Base-by-base conservation (phyloP, 306 rosid species). In the Pterocarpus macrocarpus region DNA sequence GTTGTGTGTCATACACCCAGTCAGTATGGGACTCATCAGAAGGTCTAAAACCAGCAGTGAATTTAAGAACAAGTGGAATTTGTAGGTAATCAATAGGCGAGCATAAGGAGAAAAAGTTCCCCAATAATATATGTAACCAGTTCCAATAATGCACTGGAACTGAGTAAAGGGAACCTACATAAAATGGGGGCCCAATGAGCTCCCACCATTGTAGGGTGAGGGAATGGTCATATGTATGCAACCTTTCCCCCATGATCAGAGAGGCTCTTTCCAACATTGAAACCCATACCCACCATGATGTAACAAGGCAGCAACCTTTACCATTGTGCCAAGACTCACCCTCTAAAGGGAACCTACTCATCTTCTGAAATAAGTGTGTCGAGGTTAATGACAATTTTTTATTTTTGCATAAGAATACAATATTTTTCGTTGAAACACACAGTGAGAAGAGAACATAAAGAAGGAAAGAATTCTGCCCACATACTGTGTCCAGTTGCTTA, bases 401-500 rank as follows among this genome's bases (percentile, higher is more conserved):
- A 17, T 8, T 41, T 56, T 58, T 65, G 11, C 55, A 61, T 16
- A 22, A 5, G 5, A 36, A 11, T 4, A 50, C 4, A 69, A 41
- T 58, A 43, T 14, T 41, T 70, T 62, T 81, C 80, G 53, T 8
- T 79, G 4, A 59, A 81, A 41, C 30, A 32, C 8, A 68, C 7
- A 67, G 57, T 33, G 38, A 61, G 44, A 80, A 67, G 71, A 35
- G 62, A 47, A 16, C 2, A 56, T 52, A 81, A 38, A 44, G 43
- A 67, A 13, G 17, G 53, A 64, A 6, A 8, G 41, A 5, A 35
- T 45, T 57, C 59, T 70, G 73, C 58, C 71, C 33, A 69, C 94
- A 47, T 88, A 95, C 99, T 36, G 96, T 93, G 87, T 95, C 98
- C 85, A 95, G 84, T 75, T 93, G 97, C 89, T 91, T 93, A 70